Evolutionary conservation across 75 land plant species (phyloP), one percentile per base, ranked within the genome.

Genomic region (Pinus taeda): DNA sequence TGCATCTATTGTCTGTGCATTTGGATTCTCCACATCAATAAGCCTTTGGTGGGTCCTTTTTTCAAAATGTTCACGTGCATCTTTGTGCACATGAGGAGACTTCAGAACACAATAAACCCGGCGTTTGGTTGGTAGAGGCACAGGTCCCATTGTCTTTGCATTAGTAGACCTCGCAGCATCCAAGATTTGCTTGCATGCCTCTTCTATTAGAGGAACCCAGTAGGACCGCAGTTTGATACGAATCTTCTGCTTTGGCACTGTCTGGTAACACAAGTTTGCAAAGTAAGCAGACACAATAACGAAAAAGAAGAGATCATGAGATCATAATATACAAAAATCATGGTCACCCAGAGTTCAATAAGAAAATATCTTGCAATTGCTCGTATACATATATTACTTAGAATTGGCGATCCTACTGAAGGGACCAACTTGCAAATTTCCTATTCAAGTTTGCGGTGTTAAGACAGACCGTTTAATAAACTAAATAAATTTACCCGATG

Each of bases 81-180:
- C 95, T 75, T 93, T 93, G 83, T 93, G 85, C 11, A 93, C 97
- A 75, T 96, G 99, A 17, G 99, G 99, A n/a, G 99, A 92, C 63
- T 88, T 88, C 39, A 97, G 90, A 57, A 97, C 91, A 89, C 99
- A 97, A 74, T 87, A 97, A 14, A 97, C 56, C 45, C 90, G 60
- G 80, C 83, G 89, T 83, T 92, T 92, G 21, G 99, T 97, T 12
- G 99, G 99, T 60, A 97, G 78, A 61, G 98, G 99, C 7, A 97
- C 93, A 30, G 99, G 99, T 13, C 99, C 99, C 91, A 97, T 87
- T 22, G 91, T 90, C 83, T 86, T 87, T 13, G 99, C 91, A 76
- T 92, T 87, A 17, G 95, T 92, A n/a, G 81, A 89, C 61, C 85
- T 81, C 55, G 97, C 99, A 71, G 95, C 98, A 71, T 97, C 99